Base-by-base conservation (phyloP, 768 basidiomycete genomes). In the Megacollybia marginata region DNA sequence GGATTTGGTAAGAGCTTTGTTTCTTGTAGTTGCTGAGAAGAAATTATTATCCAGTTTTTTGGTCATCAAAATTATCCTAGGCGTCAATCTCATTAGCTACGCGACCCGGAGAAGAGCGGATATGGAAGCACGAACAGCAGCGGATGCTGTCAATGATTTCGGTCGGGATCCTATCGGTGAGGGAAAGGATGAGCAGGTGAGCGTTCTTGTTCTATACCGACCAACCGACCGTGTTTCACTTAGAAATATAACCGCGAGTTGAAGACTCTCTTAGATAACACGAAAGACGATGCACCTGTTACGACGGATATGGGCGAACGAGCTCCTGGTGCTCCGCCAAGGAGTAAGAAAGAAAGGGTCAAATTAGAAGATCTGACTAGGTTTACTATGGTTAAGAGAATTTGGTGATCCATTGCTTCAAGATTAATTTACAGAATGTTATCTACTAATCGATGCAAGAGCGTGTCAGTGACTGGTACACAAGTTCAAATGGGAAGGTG, bases 321-420 rank as follows among this genome's bases (percentile, higher is more conserved):
- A 42, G 9, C n/a, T 33, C 18, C 28, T 28, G 33, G 62, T n/a
- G 69, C 67, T 18, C 64, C 61, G 38, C 58, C 54, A 10, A 62
- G 60, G 36, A 65, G 70, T 38, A 81, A 78, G 63, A 79, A 73
- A 59, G 83, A 78, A 50, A 71, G 82, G 43, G 75, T 89, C 50
- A 79, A 80, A 51, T 65, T 97, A 46, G 92, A 96, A 62, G 91
- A 95, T 60, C 75, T 97, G 45, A 95, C 91, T 33, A 68, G 93
- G 49, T 97, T 88, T 71, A 95, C 92, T 16, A 97, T 97, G 93
- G 87, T 95, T 43, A 95, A 95, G 62, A 75, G 90, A 47, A 94
- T 95, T 42, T 94, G 76, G 76, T 80, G 70, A 28, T 28, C 4
- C 6, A 28, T 28, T 28, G 23, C 23, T 28, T 28, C 23, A 28